A percentile compares a stretch with the other conserved stretches of the same genome.
Evolutionary conservation across 176 grass and related monocot genomes (phyloP).

Genomic region (Dactylis glomerata): DNA sequence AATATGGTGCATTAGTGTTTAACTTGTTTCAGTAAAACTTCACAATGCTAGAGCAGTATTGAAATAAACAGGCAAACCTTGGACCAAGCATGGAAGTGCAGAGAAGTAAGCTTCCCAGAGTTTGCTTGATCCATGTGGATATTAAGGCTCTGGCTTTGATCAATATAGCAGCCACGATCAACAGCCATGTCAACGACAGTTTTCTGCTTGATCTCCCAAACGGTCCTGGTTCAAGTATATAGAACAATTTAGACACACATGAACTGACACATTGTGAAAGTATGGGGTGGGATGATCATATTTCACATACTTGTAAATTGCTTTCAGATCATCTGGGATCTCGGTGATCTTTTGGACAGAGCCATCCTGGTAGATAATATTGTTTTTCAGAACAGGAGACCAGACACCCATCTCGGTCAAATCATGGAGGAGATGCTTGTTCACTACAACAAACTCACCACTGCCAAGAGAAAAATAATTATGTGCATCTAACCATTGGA

Average conservation of each 20-base stretch:
- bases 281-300: neutral
- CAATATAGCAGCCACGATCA: conserved; percentile 74
- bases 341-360: conserved; percentile 63
- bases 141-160: conserved; percentile 83
- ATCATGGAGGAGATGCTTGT: conserved; percentile 84
- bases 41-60: neutral
- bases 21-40: neutral
- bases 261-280: neutral
- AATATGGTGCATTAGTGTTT: too few species aligned
- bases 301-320: conserved; percentile 61
- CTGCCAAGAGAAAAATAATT: conserved; percentile 30
- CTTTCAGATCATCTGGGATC: conserved; percentile 68
- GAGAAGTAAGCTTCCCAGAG: conserved; percentile 71
- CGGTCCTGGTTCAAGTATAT: conserved; percentile 47
- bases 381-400: conserved; percentile 64
- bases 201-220: conserved; percentile 90
- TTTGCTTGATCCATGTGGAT: conserved; percentile 81
- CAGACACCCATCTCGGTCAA: conserved; percentile 75
- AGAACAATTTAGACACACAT: neutral
- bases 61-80: conserved; percentile 38
- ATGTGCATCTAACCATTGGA: neutral
- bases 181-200: conserved; percentile 83
- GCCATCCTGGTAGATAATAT: conserved; percentile 70
- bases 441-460: conserved; percentile 83
- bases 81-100: conserved; percentile 84